Percentiles rank a stretch among this genome's conserved stretches.
Evolutionary conservation across 306 rosid genomes (phyloP).

Genomic region (Lathyrus aphaca): DNA sequence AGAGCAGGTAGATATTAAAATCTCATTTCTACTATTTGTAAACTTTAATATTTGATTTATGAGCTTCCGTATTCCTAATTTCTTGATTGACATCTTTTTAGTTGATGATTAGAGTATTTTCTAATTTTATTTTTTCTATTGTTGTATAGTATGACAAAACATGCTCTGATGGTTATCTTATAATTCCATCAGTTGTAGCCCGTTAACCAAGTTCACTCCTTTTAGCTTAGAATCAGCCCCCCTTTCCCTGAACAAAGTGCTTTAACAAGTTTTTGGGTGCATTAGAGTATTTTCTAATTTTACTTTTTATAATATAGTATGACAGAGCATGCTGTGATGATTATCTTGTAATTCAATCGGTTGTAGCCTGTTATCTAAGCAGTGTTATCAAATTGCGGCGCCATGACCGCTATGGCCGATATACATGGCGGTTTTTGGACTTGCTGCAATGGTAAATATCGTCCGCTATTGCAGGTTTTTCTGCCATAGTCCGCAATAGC

Average conservation of each 20-base stretch:
- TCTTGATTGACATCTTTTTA: not conserved
- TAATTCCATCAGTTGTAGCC: slow-evolving; percentile 1
- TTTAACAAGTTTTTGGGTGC: not conserved
- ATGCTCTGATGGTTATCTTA: slow-evolving; percentile 19
- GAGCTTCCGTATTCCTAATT: slow-evolving; percentile 8
- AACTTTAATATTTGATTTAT: slow-evolving; percentile 5
- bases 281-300: not conserved
- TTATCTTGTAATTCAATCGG: slow-evolving; percentile 1
- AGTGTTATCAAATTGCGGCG: too few relatives aligned
- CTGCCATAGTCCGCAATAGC: too few relatives aligned
- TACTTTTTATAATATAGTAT: not conserved
- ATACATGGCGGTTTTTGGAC: too few relatives aligned
- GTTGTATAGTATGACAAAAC: not conserved
- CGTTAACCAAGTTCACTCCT: not conserved
- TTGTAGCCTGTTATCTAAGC: not conserved
- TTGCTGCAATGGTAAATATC: too few relatives aligned
- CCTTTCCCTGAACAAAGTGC: not conserved
- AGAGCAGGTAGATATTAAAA: slow-evolving; percentile 75
- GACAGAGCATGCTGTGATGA: slow-evolving; percentile 5
- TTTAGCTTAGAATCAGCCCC: not conserved
- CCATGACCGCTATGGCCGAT: too few relatives aligned
- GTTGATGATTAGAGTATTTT: not conserved
- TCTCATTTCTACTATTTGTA: slow-evolving; percentile 18
- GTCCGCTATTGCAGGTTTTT: too few relatives aligned
- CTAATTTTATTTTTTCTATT: not conserved